Conservation (phyloP, 805 yeast genomes). For the Ogataea wickerhamii region DNA sequence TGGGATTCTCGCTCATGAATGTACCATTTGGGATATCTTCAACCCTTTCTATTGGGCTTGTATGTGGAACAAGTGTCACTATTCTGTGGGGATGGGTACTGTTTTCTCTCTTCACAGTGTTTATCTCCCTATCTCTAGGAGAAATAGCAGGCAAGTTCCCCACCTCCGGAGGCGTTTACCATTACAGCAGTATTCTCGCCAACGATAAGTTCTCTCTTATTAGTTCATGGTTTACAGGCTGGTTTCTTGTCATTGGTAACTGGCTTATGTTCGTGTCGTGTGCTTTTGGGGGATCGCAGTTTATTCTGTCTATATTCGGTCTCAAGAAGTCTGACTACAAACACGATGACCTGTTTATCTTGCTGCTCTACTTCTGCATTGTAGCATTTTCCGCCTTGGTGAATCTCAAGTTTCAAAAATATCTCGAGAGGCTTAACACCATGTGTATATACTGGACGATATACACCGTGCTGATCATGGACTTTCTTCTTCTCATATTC, state of each 20-base stretch:
- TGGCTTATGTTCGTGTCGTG: constrained; percentile 76
- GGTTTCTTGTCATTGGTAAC: constrained; percentile 70
- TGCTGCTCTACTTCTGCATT: constrained; percentile 52
- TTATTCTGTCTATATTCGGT: constrained; percentile 64
- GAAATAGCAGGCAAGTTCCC: constrained; percentile 79
- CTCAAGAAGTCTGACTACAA: constrained; percentile 56
- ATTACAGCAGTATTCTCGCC: constrained; percentile 69
- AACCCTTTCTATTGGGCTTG: constrained; percentile 64
- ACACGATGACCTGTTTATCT: constrained; percentile 52
- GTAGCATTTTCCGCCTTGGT: constrained; percentile 59
- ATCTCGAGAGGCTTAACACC: constrained; percentile 61
- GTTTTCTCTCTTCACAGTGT: constrained; percentile 58
- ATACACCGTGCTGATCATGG: constrained; percentile 66
- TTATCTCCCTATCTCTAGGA: constrained; percentile 68
- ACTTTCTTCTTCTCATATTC: constrained; percentile 55
- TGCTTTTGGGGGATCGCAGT: constrained; percentile 73
- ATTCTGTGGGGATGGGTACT: constrained; percentile 72
- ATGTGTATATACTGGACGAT: constrained; percentile 74
- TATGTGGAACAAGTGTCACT: constrained; percentile 76
- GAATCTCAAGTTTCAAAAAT: constrained; percentile 56
- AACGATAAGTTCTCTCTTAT: constrained; percentile 52
- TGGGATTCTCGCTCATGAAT: constrained; percentile 79
- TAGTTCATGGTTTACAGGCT: constrained; percentile 76
- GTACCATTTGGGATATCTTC: constrained; percentile 78
- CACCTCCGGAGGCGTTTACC: constrained; percentile 72